phyloP scores from a whole-genome alignment of 1,284 basidiomycete genomes.

The Spongiforma sp. region DNA sequence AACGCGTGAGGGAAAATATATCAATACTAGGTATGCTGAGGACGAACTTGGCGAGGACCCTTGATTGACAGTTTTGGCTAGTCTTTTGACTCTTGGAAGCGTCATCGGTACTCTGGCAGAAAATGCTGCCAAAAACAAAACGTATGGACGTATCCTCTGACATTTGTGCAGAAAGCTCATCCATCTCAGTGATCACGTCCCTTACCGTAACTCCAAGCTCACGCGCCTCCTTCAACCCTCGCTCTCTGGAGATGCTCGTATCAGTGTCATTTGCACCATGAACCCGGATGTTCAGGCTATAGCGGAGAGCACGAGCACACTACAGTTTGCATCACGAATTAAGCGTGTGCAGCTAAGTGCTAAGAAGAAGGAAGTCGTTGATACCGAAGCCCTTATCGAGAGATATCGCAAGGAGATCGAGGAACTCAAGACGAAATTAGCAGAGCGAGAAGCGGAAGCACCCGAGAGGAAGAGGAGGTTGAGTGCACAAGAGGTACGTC shows the following conservation, averaged over 20 bases:
- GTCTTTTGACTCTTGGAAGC: constrained; percentile 86
- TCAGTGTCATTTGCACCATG: constrained; percentile 96
- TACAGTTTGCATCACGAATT: constrained; percentile 89
- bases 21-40: constrained; percentile 77
- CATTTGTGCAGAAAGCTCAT: constrained; percentile 4
- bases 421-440: constrained; percentile 73
- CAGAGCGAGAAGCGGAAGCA: constrained; percentile 66
- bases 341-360: constrained; percentile 88
- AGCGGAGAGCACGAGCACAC: constrained; percentile 82
- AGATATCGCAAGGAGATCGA: constrained; percentile 92
- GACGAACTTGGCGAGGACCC: neutral
- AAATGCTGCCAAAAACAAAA: constrained; percentile 80
- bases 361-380: constrained; percentile 91
- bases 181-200: constrained; percentile 77
- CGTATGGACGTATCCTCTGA: constrained; percentile 40
- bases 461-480: constrained; percentile 61
- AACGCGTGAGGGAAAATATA: constrained; percentile 92
- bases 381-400: constrained; percentile 91
- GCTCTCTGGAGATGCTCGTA: constrained; percentile 92
- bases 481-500: constrained; percentile 69
- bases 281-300: constrained; percentile 82
- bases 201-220: constrained; percentile 94
- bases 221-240: constrained; percentile 96
- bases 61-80: constrained; percentile 34
- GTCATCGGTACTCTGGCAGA: constrained; percentile 92